These are phyloP conservation scores for Beauveria scarabaeidicola DNA, from an alignment of 2,329 filamentous ascomycete species.

Conservation along the genomic window DNA sequence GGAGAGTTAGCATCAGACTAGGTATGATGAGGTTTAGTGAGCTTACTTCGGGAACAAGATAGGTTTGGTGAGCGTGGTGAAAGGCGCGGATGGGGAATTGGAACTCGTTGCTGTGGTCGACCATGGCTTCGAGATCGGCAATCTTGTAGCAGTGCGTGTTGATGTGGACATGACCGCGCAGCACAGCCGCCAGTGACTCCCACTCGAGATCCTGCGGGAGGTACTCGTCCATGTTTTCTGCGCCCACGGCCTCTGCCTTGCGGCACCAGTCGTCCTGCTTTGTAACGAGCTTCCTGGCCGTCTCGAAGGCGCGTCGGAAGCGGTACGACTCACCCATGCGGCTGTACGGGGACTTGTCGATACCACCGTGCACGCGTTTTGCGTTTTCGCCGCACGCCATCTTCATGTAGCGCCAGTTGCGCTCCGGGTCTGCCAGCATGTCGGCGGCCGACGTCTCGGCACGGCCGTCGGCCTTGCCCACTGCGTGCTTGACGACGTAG, in stretches of 20 bases:
- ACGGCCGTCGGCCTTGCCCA: slow-evolving; percentile 51
- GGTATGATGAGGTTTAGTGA: too few species aligned
- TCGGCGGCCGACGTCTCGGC: slow-evolving; percentile 54
- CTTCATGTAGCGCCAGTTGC: slow-evolving; percentile 63
- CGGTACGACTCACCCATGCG: slow-evolving; percentile 62
- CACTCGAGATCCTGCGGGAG: slow-evolving; percentile 54
- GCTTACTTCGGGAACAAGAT: slow-evolving; percentile 42
- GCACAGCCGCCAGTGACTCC: slow-evolving; percentile 53
- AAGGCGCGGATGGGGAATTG: slow-evolving; percentile 35
- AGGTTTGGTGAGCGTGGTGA: slow-evolving; percentile 12
- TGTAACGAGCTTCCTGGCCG: slow-evolving; percentile 46
- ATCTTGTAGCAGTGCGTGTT: slow-evolving; percentile 67
- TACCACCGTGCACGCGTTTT: slow-evolving; percentile 50
- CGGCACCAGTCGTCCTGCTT: slow-evolving; percentile 62
- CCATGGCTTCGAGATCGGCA: slow-evolving; percentile 59
- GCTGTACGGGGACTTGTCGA: slow-evolving; percentile 46
- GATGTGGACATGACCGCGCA: slow-evolving; percentile 59
- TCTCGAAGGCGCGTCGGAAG: slow-evolving; percentile 59
- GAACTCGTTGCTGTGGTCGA: slow-evolving; percentile 65
- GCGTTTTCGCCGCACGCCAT: slow-evolving; percentile 69
- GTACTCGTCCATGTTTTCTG: slow-evolving; percentile 45
- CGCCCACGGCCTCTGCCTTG: slow-evolving; percentile 41
- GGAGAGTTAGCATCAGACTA: not conserved
- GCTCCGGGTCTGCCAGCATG: slow-evolving; percentile 57
- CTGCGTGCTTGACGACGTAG: slow-evolving; percentile 59